These are phyloP conservation scores for Usnea hakonensis DNA, from an alignment of 495 filamentous ascomycete genomes.

Conservation along the genomic window DNA sequence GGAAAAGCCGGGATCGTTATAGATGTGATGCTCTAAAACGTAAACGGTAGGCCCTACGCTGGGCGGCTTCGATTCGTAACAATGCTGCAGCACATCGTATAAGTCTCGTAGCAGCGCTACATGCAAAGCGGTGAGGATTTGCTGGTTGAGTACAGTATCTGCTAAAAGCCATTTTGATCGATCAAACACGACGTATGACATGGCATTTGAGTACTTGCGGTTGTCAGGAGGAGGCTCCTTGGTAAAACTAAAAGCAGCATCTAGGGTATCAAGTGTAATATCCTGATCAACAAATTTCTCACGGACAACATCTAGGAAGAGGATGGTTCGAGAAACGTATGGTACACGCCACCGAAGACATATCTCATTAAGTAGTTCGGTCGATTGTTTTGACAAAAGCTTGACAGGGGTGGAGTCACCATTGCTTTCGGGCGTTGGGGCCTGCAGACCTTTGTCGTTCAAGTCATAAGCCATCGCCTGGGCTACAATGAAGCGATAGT, in stretches of 20 bases:
- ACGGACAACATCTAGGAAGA: slow-evolving; percentile 77
- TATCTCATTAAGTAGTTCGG: slow-evolving; percentile 76
- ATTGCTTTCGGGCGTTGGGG: slow-evolving; percentile 45
- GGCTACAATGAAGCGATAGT: slow-evolving; percentile 69
- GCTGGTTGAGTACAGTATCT: slow-evolving; percentile 69
- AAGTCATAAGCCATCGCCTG: slow-evolving; percentile 66
- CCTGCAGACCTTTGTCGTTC: slow-evolving; percentile 46
- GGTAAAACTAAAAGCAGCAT: slow-evolving; percentile 70
- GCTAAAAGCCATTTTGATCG: slow-evolving; percentile 67
- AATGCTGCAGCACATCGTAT: slow-evolving; percentile 75
- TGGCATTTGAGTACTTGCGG: slow-evolving; percentile 43
- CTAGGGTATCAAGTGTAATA: slow-evolving; percentile 69
- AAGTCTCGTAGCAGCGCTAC: slow-evolving; percentile 81
- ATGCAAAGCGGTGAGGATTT: slow-evolving; percentile 65
- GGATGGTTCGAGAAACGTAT: slow-evolving; percentile 65
- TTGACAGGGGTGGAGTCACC: slow-evolving; percentile 49
- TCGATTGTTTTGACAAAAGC: slow-evolving; percentile 72
- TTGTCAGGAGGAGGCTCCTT: slow-evolving; percentile 59
- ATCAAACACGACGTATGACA: slow-evolving; percentile 45
- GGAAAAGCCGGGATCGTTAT: slow-evolving; percentile 66
- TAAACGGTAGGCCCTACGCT: slow-evolving; percentile 71
- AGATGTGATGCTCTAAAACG: slow-evolving; percentile 76
- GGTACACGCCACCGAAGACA: slow-evolving; percentile 87
- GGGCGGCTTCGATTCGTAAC: slow-evolving; percentile 78
- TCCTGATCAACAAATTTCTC: slow-evolving; percentile 83